Percentiles rank a stretch among this genome's conserved stretches.
Conservation (phyloP, 805 yeast species). For the Starmerella sp. region DNA sequence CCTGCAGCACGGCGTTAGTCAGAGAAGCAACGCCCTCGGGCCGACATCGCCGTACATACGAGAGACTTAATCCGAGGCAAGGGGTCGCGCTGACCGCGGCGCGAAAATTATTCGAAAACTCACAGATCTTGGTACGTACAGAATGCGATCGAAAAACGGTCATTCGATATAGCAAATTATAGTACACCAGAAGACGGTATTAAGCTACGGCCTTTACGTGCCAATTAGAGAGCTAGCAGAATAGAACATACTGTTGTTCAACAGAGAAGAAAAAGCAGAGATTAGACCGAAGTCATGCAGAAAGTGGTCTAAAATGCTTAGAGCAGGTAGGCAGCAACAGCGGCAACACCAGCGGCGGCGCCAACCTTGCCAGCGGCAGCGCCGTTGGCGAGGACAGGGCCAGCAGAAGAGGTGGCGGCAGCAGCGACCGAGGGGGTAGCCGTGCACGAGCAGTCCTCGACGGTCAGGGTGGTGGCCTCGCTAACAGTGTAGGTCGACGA, state of each 20-base stretch:
- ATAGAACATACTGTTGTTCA: background rate
- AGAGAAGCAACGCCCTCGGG: background rate
- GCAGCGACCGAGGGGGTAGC: conserved; percentile 23
- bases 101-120: no score
- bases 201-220: background rate
- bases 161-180: background rate
- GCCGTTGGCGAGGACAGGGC: conserved; percentile 20
- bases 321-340: conserved; percentile 21
- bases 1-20: background rate
- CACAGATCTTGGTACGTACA: no score
- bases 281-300: background rate
- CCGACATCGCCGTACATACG: background rate
- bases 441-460: conserved; percentile 55
- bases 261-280: background rate
- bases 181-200: background rate
- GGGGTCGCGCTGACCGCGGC: background rate
- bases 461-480: conserved; percentile 45
- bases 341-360: conserved; percentile 22
- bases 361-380: conserved; percentile 20
- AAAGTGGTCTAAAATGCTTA: conserved; percentile 2
- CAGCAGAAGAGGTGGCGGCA: conserved; percentile 13
- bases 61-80: background rate
- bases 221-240: background rate
- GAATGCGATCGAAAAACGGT: no score
- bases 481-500: conserved; percentile 33